Conservation (phyloP, 306 rosid genomes). For the Ochetophila trinervis region DNA sequence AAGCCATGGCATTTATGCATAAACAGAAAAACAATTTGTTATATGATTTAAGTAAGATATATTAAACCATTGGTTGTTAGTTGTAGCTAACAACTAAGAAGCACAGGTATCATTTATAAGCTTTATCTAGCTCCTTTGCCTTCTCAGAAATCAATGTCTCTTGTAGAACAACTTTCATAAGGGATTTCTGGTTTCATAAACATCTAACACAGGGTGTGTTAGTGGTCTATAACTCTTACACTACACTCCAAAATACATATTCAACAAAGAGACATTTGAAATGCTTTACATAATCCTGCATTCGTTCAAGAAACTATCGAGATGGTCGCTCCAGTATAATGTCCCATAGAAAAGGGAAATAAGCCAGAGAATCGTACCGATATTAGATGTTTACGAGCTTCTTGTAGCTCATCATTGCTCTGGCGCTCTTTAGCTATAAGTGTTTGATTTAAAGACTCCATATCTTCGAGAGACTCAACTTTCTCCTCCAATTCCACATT, state of each 20-base stretch:
- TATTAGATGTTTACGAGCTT: slow-evolving; percentile 79
- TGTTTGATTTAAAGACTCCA: slow-evolving; percentile 52
- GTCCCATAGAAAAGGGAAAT: slow-evolving; percentile 1
- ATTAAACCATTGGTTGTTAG: background rate
- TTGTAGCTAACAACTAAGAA: background rate
- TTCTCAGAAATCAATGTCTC: background rate
- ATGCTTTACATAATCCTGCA: background rate
- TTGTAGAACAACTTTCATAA: no score
- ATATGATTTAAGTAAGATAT: background rate
- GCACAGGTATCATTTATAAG: background rate
- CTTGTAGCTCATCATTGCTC: slow-evolving; percentile 87
- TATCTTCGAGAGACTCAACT: slow-evolving; percentile 41
- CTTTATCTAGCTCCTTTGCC: background rate
- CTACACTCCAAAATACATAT: background rate
- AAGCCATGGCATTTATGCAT: background rate
- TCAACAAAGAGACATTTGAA: background rate
- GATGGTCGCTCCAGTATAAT: background rate
- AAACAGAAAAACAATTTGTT: background rate
- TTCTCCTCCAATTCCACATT: slow-evolving; percentile 51
- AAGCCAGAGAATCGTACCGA: slow-evolving; percentile 34
- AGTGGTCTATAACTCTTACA: background rate
- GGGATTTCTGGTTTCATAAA: no score
- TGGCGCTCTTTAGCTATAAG: slow-evolving; percentile 80
- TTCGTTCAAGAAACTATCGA: background rate
- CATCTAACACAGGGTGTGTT: background rate